These are phyloP conservation scores for Centella asiatica DNA, from an alignment of 129 eudicot genomes.

Conservation along the genomic window DNA sequence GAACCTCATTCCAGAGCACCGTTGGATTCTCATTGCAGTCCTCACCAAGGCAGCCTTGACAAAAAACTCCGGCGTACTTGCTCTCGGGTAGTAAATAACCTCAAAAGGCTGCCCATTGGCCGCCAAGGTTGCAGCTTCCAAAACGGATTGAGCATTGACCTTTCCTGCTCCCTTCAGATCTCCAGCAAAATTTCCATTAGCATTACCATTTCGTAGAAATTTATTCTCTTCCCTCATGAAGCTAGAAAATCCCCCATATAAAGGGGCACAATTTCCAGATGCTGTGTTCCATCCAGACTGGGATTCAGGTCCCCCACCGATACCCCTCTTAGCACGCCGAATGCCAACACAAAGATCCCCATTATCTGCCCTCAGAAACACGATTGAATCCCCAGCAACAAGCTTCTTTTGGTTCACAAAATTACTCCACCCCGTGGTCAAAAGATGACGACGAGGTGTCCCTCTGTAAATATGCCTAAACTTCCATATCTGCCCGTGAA, in stretches of 20 bases:
- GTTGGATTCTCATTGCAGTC: conserved; percentile 68
- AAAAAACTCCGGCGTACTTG: conserved; percentile 84
- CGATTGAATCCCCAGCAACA: conserved; percentile 84
- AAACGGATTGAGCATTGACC: conserved; percentile 46
- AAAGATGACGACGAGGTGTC: conserved; percentile 76
- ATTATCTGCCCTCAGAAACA: conserved; percentile 69
- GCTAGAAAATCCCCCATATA: conserved; percentile 27
- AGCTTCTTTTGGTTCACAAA: conserved; percentile 90
- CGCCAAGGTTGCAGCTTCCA: conserved; percentile 55
- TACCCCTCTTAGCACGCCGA: conserved; percentile 69
- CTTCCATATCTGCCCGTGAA: conserved; percentile 74
- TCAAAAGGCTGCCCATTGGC: conserved; percentile 68
- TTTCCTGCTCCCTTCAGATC: conserved; percentile 24
- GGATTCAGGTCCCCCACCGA: conserved; percentile 46
- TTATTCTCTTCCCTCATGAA: conserved; percentile 24
- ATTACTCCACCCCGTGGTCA: conserved; percentile 92
- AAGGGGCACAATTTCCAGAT: conserved; percentile 13
- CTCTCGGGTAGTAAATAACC: conserved; percentile 80
- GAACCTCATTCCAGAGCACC: conserved; percentile 93
- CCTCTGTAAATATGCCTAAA: conserved; percentile 89
- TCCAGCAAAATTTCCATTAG: background rate
- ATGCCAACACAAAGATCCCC: conserved; percentile 85
- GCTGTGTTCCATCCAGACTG: conserved; percentile 62
- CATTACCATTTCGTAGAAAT: conserved; percentile 11
- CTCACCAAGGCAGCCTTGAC: conserved; percentile 57